These are phyloP conservation scores for Elongisporangium senticosum DNA, from an alignment of 352 stramenopile genomes.

Conservation along the genomic window DNA sequence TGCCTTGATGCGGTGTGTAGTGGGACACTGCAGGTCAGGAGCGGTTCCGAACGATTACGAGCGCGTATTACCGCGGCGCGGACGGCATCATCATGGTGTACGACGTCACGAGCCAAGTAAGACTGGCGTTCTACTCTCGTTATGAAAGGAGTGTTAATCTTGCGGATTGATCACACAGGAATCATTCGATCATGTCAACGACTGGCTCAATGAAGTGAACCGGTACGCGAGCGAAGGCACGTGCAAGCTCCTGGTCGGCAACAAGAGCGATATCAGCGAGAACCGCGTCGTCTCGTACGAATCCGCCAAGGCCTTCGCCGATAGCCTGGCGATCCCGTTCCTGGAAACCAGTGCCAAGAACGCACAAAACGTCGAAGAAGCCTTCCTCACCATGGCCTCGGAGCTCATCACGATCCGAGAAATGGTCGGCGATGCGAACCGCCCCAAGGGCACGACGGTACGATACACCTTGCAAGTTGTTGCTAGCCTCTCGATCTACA, in stretches of 20 bases:
- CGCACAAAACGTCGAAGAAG: slow-evolving; percentile 97
- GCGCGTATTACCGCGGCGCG: slow-evolving; percentile 97
- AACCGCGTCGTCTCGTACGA: slow-evolving; percentile 96
- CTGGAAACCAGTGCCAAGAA: slow-evolving; percentile 99
- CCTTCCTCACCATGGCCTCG: slow-evolving; percentile 99
- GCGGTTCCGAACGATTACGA: slow-evolving; percentile 98
- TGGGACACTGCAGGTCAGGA: slow-evolving; percentile 99
- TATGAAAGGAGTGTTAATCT: not conserved
- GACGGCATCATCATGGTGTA: slow-evolving; percentile 99
- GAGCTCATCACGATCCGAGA: slow-evolving; percentile 95
- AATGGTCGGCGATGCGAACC: slow-evolving; percentile 76
- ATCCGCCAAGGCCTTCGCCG: slow-evolving; percentile 95
- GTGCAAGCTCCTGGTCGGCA: slow-evolving; percentile 99
- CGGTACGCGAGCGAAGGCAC: slow-evolving; percentile 97
- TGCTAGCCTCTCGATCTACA: not conserved
- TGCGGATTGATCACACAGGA: slow-evolving; percentile 47
- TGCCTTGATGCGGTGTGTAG: slow-evolving; percentile 20
- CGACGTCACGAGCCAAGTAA: slow-evolving; percentile 94
- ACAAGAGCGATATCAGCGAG: slow-evolving; percentile 98
- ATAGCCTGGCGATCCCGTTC: slow-evolving; percentile 97
- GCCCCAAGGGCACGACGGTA: slow-evolving; percentile 62
- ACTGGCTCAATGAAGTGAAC: slow-evolving; percentile 99
- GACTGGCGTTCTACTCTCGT: not conserved
- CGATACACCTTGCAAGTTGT: slow-evolving; percentile 1
- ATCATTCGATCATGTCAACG: slow-evolving; percentile 99